Conservation (phyloP, 805 yeast species). For the Torulaspora indica region DNA sequence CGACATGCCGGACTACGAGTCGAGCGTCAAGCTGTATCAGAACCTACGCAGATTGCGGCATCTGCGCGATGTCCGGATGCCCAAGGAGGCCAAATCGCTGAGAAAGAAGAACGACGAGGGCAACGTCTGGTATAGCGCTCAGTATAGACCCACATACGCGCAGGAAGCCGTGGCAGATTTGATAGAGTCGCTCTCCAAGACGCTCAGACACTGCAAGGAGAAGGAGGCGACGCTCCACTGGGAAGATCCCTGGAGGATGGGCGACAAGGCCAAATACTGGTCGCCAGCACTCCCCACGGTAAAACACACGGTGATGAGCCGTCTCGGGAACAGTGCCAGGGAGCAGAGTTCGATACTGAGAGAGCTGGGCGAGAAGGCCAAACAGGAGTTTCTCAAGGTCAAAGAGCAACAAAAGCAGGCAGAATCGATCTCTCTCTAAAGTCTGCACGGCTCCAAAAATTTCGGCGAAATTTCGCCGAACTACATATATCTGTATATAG, state of each 20-base stretch:
- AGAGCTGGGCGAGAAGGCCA: constrained; percentile 42
- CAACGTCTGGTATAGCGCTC: constrained; percentile 80
- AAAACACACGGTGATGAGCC: constrained; percentile 55
- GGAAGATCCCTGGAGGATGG: constrained; percentile 87
- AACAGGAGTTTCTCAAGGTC: constrained; percentile 17
- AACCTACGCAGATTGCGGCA: constrained; percentile 69
- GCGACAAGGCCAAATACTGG: constrained; percentile 69
- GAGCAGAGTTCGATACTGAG: constrained; percentile 65
- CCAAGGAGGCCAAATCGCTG: constrained; percentile 57
- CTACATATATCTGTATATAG: constrained; percentile 8
- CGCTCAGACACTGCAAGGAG: constrained; percentile 24
- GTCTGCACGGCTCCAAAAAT: background rate
- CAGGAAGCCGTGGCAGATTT: constrained; percentile 91
- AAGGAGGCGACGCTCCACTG: constrained; percentile 53
- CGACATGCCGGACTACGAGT: constrained; percentile 52
- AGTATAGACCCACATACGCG: constrained; percentile 82
- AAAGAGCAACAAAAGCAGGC: constrained; percentile 13
- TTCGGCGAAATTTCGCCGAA: constrained; percentile 5
- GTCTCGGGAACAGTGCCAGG: constrained; percentile 50
- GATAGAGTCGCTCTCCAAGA: constrained; percentile 29
- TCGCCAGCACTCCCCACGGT: constrained; percentile 43
- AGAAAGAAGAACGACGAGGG: constrained; percentile 73
- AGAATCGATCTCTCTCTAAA: constrained; percentile 9
- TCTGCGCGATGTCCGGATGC: constrained; percentile 60
- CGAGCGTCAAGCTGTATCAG: constrained; percentile 68